Evolutionary conservation across 441 rosid genomes (phyloP).

Genomic region (Bocquillonia castaneifolia): DNA sequence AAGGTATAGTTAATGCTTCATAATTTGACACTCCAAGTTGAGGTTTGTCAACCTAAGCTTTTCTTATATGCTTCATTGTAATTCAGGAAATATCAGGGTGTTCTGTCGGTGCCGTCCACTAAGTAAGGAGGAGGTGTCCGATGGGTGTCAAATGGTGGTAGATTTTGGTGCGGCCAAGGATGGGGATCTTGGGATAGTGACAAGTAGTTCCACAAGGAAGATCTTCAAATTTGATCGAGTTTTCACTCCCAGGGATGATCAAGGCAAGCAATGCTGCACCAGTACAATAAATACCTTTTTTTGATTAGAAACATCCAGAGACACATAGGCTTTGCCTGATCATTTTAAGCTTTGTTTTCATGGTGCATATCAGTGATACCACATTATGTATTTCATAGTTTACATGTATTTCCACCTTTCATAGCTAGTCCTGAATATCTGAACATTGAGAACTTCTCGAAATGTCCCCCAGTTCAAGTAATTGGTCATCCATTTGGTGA

Average conservation of each 20-base stretch:
- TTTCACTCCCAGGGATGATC: conserved; percentile 59
- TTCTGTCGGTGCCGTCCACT: conserved; percentile 80
- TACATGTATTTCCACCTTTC: too few species aligned
- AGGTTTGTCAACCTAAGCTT: not conserved
- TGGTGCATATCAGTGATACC: too few species aligned
- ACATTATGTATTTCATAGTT: too few species aligned
- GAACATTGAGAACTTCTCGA: too few species aligned
- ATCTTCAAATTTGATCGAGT: conserved; percentile 69
- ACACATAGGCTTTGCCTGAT: too few species aligned
- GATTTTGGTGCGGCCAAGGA: conserved; percentile 70
- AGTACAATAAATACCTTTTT: too few species aligned
- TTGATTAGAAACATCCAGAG: too few species aligned
- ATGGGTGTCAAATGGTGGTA: conserved; percentile 41
- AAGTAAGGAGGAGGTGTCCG: conserved; percentile 50
- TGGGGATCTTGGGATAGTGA: conserved; percentile 63
- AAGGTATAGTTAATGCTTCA: conserved; percentile 36
- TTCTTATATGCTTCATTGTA: not conserved
- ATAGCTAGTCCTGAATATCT: too few species aligned
- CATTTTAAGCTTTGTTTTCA: too few species aligned
- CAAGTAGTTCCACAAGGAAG: conserved; percentile 48
- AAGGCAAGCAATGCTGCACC: conserved; percentile 40
- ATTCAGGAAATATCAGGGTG: conserved; percentile 69
- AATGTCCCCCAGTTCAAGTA: too few species aligned
- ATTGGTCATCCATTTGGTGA: too few species aligned
- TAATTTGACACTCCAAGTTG: not conserved